Conservation (phyloP, 805 yeast genomes). For the Maudiozyma bulderi region DNA sequence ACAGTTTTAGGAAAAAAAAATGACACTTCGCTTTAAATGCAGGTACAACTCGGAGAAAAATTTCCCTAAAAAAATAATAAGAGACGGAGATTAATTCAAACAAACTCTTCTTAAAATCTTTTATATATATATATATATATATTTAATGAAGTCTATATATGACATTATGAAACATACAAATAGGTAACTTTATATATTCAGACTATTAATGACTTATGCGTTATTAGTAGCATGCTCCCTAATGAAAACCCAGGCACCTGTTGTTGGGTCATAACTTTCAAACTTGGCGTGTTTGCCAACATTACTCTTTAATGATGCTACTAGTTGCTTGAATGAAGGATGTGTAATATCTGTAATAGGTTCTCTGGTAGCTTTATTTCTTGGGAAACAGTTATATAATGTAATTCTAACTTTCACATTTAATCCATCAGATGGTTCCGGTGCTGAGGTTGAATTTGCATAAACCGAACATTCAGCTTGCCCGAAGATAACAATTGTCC, state of each 20-base stretch:
- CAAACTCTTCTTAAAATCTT: no score
- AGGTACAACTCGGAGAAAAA: no score
- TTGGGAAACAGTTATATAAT: slow-evolving; percentile 72
- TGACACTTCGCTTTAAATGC: no score
- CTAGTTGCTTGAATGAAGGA: slow-evolving; percentile 58
- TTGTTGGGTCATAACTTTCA: slow-evolving; percentile 63
- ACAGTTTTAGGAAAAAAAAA: no score
- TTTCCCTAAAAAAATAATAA: no score
- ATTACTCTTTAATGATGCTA: slow-evolving; percentile 47
- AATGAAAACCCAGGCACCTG: slow-evolving; percentile 63
- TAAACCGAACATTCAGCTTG: slow-evolving; percentile 57
- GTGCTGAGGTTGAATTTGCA: slow-evolving; percentile 53
- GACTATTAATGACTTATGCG: background rate
- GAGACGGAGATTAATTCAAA: no score
- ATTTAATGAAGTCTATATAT: no score
- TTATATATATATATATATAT: no score
- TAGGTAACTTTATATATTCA: background rate
- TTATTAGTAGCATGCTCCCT: slow-evolving; percentile 8
- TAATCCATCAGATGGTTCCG: slow-evolving; percentile 69
- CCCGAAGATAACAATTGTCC: slow-evolving; percentile 52
- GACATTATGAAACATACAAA: background rate
- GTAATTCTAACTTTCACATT: slow-evolving; percentile 68
- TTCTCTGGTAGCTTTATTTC: slow-evolving; percentile 57
- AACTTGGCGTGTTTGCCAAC: slow-evolving; percentile 46
- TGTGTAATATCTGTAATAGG: slow-evolving; percentile 72